Evolutionary conservation across 2,329 filamentous ascomycete genomes (phyloP).

Genomic region (Akanthomyces dipterigenus): DNA sequence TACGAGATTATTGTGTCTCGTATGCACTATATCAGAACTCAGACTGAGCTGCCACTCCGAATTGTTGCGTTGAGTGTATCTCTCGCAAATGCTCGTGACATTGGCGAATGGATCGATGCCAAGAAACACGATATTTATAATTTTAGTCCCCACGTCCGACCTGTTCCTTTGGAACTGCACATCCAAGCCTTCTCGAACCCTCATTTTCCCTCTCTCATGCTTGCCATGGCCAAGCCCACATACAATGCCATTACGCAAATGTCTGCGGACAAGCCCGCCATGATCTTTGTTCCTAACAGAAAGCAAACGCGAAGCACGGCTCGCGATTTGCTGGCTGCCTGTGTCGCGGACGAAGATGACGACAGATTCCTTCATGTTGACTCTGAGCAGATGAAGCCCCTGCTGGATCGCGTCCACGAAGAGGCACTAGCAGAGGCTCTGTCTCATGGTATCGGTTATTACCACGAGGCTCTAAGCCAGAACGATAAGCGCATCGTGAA

Average conservation of each 20-base stretch:
- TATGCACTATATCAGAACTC: constrained; percentile 91
- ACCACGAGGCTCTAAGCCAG: constrained; percentile 83
- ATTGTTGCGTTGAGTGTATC: constrained; percentile 89
- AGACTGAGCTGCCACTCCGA: constrained; percentile 76
- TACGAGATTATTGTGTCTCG: constrained; percentile 97
- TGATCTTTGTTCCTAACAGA: constrained; percentile 86
- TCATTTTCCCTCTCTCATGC: constrained; percentile 96
- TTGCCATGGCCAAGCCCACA: constrained; percentile 94
- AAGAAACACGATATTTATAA: constrained; percentile 99
- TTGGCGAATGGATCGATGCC: constrained; percentile 96
- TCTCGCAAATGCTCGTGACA: constrained; percentile 83
- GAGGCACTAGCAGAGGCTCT: constrained; percentile 81
- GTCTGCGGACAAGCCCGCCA: constrained; percentile 79
- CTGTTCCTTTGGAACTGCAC: constrained; percentile 84
- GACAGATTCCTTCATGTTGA: constrained; percentile 88
- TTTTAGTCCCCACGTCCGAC: constrained; percentile 87
- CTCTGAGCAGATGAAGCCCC: constrained; percentile 70
- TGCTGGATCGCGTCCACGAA: constrained; percentile 80
- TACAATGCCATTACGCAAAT: constrained; percentile 85
- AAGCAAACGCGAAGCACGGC: constrained; percentile 89
- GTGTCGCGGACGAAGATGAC: constrained; percentile 81
- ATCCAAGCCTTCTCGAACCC: constrained; percentile 94
- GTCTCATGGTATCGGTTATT: constrained; percentile 92
- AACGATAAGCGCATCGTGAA: constrained; percentile 92
- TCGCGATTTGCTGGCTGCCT: constrained; percentile 80